These are phyloP conservation scores for Panellus pusillus DNA, from an alignment of 768 basidiomycete species.

Conservation along the genomic window DNA sequence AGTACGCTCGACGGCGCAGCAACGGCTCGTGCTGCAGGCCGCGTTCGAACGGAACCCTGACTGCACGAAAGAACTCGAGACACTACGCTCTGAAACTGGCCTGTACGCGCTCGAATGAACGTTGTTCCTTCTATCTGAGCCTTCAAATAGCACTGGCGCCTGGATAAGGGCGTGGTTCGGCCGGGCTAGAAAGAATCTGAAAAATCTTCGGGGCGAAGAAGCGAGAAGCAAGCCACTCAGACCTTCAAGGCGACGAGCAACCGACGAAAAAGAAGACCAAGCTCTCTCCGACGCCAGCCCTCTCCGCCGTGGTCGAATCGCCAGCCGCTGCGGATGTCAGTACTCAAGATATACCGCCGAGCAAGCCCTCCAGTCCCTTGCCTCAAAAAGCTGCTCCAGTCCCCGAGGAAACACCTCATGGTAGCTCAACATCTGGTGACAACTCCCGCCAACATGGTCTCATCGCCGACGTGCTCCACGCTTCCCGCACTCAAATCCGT, in stretches of 20 bases:
- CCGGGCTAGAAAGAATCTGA: background rate
- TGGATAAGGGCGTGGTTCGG: slow-evolving; percentile 39
- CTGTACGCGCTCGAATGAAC: slow-evolving; percentile 30
- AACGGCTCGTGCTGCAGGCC: background rate
- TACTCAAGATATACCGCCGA: background rate
- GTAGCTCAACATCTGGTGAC: background rate
- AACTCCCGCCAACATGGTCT: background rate
- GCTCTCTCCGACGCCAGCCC: background rate
- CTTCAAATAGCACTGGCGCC: slow-evolving; percentile 27
- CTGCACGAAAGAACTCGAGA: slow-evolving; percentile 21
- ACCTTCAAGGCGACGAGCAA: background rate
- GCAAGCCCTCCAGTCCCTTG: background rate
- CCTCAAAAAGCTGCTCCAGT: background rate
- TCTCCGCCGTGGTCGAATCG: background rate
- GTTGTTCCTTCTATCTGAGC: background rate
- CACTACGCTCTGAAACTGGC: slow-evolving; percentile 31
- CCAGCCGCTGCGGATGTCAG: background rate
- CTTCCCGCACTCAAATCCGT: background rate
- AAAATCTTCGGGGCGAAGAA: background rate
- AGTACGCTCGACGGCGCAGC: background rate
- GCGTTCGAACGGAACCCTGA: background rate
- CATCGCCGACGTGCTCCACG: background rate
- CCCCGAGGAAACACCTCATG: background rate
- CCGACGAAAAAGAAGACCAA: background rate
- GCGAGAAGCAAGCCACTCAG: background rate